phyloP scores from a whole-genome alignment of 2,329 filamentous ascomycete genomes.

The Trichoderma gracile region DNA sequence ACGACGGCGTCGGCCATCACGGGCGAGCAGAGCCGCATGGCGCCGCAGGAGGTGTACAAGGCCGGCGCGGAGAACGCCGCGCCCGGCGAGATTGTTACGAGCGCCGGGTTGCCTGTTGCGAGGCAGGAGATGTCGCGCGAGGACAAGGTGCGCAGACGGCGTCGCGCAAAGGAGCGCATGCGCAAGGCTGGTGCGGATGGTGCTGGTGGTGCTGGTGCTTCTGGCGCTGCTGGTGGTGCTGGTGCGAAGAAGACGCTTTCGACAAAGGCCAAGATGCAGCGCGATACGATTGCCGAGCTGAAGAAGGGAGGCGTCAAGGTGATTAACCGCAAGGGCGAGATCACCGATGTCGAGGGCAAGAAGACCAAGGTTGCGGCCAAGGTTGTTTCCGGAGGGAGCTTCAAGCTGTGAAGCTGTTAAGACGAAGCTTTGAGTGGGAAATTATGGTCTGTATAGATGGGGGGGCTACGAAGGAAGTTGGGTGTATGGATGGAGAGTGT shows the following conservation, averaged over 20 bases:
- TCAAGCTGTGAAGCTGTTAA: slow-evolving; percentile 67
- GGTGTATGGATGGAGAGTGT: neutral
- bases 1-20: slow-evolving; percentile 73
- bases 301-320: slow-evolving; percentile 88
- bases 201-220: slow-evolving; percentile 29
- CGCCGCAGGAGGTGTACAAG: slow-evolving; percentile 91
- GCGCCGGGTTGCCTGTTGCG: slow-evolving; percentile 74
- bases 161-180: slow-evolving; percentile 83
- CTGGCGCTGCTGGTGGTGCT: slow-evolving; percentile 20
- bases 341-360: slow-evolving; percentile 81
- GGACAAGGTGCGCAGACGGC: slow-evolving; percentile 73
- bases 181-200: slow-evolving; percentile 60
- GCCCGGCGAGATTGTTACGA: slow-evolving; percentile 72
- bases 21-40: slow-evolving; percentile 71
- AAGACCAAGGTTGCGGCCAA: slow-evolving; percentile 58
- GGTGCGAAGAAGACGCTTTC: slow-evolving; percentile 49
- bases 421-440: too few relatives aligned
- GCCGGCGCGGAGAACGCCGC: slow-evolving; percentile 67
- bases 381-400: slow-evolving; percentile 56
- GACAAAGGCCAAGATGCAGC: slow-evolving; percentile 56
- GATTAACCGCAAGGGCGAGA: slow-evolving; percentile 84
- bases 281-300: slow-evolving; percentile 62
- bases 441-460: too few relatives aligned
- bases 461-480: neutral
- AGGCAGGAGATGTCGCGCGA: slow-evolving; percentile 86